Percentiles rank a stretch among this genome's conserved stretches.
Evolutionary conservation across 768 basidiomycete genomes (phyloP).

Genomic region (Hortiboletus flavorubellus): DNA sequence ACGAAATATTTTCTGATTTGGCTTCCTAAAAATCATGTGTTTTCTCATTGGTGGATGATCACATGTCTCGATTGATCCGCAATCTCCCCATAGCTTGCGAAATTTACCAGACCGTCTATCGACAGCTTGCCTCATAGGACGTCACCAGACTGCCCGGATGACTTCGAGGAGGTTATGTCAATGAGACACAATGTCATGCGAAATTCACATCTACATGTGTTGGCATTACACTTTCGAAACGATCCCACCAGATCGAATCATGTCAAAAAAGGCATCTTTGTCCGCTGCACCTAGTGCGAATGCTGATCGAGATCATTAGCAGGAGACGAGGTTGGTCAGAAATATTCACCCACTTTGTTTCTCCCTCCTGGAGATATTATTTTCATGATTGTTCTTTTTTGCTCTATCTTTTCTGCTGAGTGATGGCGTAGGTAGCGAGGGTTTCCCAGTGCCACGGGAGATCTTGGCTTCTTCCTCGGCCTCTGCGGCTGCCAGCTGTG

Average conservation of each 20-base stretch:
- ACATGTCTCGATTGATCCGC: no score
- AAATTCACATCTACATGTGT: neutral
- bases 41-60: no score
- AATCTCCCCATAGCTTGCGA: no score
- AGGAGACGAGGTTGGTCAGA: slow-evolving; percentile 2
- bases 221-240: slow-evolving; percentile 59
- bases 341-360: slow-evolving; percentile 50
- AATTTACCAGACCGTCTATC: no score
- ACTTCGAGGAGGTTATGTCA: neutral
- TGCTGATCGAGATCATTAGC: neutral
- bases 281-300: slow-evolving; percentile 48
- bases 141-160: no score
- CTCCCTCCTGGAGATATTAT: slow-evolving; percentile 49
- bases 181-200: neutral
- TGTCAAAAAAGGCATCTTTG: slow-evolving; percentile 75
- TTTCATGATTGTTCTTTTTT: slow-evolving; percentile 52
- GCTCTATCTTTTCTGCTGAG: slow-evolving; percentile 46
- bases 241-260: slow-evolving; percentile 77
- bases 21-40: no score
- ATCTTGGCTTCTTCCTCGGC: slow-evolving; percentile 58
- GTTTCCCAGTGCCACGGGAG: slow-evolving; percentile 67
- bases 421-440: slow-evolving; percentile 64
- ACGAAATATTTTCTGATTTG: no score
- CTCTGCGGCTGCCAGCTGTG: slow-evolving; percentile 55
- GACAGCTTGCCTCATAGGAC: no score